A percentile compares a stretch with the other conserved stretches of the same genome.
These are phyloP conservation scores for Sarcomyxa edulis DNA, from an alignment of 768 basidiomycete species.

Conservation along the genomic window DNA sequence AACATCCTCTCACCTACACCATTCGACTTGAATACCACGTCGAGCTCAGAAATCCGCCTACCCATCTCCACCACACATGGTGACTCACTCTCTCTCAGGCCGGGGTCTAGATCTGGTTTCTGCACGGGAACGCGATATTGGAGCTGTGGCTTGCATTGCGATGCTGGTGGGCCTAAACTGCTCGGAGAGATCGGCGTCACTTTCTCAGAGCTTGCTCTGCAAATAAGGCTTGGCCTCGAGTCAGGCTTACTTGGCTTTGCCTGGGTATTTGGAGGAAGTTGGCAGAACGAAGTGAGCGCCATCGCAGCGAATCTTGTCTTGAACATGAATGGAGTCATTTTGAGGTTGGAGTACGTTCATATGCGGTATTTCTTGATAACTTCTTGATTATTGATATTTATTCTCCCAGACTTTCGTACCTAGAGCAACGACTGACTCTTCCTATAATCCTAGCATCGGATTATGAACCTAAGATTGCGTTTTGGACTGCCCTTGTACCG, in stretches of 20 bases:
- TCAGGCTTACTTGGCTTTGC: conserved; percentile 39
- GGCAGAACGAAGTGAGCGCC: conserved; percentile 39
- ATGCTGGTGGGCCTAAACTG: conserved; percentile 40
- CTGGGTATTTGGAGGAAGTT: conserved; percentile 40
- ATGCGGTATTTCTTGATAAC: conserved; percentile 7
- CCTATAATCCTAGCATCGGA: conserved; percentile 55
- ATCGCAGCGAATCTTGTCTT: conserved; percentile 40
- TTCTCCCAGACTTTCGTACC: conserved; percentile 41
- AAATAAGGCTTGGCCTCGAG: conserved; percentile 45
- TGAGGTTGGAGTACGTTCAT: conserved; percentile 51
- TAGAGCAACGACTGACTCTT: conserved; percentile 51
- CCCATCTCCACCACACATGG: conserved; percentile 10
- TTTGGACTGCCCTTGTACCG: conserved; percentile 50
- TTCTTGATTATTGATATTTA: conserved; percentile 10
- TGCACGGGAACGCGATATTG: conserved; percentile 39
- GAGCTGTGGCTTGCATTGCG: conserved; percentile 44
- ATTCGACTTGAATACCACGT: conserved; percentile 24
- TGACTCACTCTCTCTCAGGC: conserved; percentile 26
- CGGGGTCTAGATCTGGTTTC: conserved; percentile 39
- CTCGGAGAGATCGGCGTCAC: conserved; percentile 46
- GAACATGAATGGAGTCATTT: conserved; percentile 40
- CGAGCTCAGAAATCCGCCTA: conserved; percentile 15
- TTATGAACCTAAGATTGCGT: conserved; percentile 37
- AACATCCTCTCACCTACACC: conserved; percentile 36
- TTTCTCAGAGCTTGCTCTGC: conserved; percentile 50